A percentile compares a stretch with the other conserved stretches of the same genome.
Conservation (phyloP, 352 stramenopile species). For the Phytopythium litorale region DNA sequence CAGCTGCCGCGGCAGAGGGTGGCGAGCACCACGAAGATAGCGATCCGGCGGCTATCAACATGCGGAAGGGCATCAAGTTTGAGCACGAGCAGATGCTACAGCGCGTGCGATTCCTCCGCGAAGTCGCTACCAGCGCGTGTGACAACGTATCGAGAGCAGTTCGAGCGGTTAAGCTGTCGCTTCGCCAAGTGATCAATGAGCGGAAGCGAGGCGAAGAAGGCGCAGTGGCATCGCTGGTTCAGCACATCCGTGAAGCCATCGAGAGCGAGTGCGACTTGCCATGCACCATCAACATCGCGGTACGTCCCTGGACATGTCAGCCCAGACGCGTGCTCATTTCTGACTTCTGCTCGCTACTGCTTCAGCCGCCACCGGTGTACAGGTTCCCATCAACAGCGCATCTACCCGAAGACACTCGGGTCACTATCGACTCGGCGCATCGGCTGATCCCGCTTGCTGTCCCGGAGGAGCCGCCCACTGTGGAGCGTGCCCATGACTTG, state of each 20-base stretch:
- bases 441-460: constrained; percentile 31
- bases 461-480: constrained; percentile 27
- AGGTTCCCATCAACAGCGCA: constrained; percentile 56
- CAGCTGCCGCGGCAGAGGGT: constrained; percentile 10
- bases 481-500: constrained; percentile 42
- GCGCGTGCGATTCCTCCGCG: constrained; percentile 47
- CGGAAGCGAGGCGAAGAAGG: constrained; percentile 42
- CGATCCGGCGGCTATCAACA: constrained; percentile 32
- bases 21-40: neutral
- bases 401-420: constrained; percentile 50
- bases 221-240: constrained; percentile 40
- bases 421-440: constrained; percentile 26
- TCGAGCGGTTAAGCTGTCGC: constrained; percentile 42
- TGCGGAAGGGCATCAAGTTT: constrained; percentile 53
- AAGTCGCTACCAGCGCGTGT: constrained; percentile 31
- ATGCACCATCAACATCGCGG: constrained; percentile 51
- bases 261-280: constrained; percentile 61
- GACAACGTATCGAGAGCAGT: constrained; percentile 44
- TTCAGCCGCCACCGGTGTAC: constrained; percentile 44
- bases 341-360: neutral
- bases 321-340: neutral
- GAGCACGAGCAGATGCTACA: constrained; percentile 51
- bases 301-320: constrained; percentile 19
- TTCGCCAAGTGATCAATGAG: constrained; percentile 36
- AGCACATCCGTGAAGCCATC: constrained; percentile 44